A percentile compares a stretch with the other conserved stretches of the same genome.
Evolutionary conservation across 2,329 filamentous ascomycete genomes (phyloP).

Genomic region (Elsinoe fawcettii): DNA sequence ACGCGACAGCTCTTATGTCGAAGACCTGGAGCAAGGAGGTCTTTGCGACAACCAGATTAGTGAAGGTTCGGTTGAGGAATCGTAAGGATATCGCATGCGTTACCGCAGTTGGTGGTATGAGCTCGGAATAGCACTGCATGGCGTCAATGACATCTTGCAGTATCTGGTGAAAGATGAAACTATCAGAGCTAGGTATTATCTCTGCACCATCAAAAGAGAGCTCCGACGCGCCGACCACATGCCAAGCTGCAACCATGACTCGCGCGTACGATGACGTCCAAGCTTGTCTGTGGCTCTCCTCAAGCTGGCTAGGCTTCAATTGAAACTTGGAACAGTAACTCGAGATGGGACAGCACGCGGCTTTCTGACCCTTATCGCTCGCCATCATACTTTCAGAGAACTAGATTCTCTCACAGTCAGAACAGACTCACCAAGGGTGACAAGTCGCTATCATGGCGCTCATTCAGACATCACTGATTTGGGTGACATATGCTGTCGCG

Average conservation of each 20-base stretch:
- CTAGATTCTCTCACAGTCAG: no score
- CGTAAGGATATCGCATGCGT: constrained; percentile 75
- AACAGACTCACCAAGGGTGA: not conserved
- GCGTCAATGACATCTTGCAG: constrained; percentile 6
- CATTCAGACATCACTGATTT: constrained; percentile 84
- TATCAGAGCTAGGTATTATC: not conserved
- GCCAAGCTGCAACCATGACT: not conserved
- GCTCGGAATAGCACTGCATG: constrained; percentile 98
- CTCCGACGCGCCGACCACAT: not conserved
- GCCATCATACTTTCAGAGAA: not conserved
- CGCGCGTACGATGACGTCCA: not conserved
- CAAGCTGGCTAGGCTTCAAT: not conserved
- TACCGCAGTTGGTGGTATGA: constrained; percentile 88
- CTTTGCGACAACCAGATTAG: constrained; percentile 85
- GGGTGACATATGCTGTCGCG: constrained; percentile 84
- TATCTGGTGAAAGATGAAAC: not conserved
- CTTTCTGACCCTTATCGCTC: not conserved
- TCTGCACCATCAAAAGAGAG: not conserved
- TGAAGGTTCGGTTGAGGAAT: constrained; percentile 66
- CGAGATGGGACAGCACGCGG: not conserved
- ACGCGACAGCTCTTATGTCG: constrained; percentile 49
- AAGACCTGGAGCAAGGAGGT: constrained; percentile 92
- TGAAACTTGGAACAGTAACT: not conserved
- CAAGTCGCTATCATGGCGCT: constrained; percentile 47
- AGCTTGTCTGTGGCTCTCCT: not conserved